Conservation (phyloP, 306 rosid species). For the Glycyrrhiza uralensis region DNA sequence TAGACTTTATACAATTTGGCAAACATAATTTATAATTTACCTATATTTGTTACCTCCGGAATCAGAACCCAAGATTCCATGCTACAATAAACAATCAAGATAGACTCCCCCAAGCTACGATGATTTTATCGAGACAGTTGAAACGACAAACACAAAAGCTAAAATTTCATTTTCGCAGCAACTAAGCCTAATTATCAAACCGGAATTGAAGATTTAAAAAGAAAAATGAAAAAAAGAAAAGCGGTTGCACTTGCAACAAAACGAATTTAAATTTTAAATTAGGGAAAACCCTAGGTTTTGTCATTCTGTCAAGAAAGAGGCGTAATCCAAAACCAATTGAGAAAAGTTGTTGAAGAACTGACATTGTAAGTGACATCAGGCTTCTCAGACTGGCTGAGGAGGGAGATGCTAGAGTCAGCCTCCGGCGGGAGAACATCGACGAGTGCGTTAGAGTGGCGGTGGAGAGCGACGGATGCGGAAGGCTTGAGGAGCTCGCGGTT, state of each 20-base stretch:
- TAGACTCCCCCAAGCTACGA: constrained; percentile 45
- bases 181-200: neutral
- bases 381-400: constrained; percentile 97
- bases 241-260: neutral
- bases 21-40: constrained; percentile 51
- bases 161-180: neutral
- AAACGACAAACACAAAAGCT: no score
- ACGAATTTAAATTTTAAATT: neutral
- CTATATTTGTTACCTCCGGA: constrained; percentile 34
- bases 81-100: constrained; percentile 47
- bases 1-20: constrained; percentile 45
- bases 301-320: neutral
- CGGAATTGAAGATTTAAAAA: neutral
- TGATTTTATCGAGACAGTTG: no score
- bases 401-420: constrained; percentile 95
- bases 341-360: neutral
- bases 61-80: constrained; percentile 56
- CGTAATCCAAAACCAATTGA: neutral
- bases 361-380: constrained; percentile 95
- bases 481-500: constrained; percentile 93
- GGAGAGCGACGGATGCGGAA: constrained; percentile 90
- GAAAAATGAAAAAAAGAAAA: neutral
- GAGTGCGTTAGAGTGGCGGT: constrained; percentile 95
- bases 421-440: constrained; percentile 98
- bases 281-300: constrained; percentile 12